phyloP scores from a whole-genome alignment of 2,329 filamentous ascomycete genomes.

The Diaporthe ilicicola region DNA sequence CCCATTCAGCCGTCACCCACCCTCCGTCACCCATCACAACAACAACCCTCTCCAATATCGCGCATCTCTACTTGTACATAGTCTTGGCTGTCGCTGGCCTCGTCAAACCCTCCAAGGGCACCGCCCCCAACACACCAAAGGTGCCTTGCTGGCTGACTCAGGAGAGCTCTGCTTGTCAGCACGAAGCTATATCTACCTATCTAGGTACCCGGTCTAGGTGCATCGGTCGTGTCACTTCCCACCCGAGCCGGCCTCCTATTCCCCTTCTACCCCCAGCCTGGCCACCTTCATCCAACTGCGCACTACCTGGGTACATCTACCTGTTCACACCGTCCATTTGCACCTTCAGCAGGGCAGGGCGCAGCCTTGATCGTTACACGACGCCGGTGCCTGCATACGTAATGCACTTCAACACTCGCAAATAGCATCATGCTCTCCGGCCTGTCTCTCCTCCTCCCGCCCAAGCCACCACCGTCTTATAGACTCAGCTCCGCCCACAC shows the following conservation, averaged over 20 bases:
- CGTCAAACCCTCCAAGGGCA: neutral
- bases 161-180: conserved; percentile 28
- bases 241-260: conserved; percentile 26
- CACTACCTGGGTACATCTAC: neutral
- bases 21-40: neutral
- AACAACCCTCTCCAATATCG: conserved; percentile 4
- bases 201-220: conserved; percentile 13
- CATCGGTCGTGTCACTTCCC: conserved; percentile 27
- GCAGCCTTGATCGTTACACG: conserved; percentile 27
- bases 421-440: conserved; percentile 34
- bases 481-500: conserved; percentile 31
- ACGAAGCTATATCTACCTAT: conserved; percentile 19
- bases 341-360: conserved; percentile 7
- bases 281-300: conserved; percentile 12
- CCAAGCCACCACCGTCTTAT: conserved; percentile 31
- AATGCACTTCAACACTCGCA: conserved; percentile 30
- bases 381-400: conserved; percentile 28
- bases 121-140: neutral
- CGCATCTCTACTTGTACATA: conserved; percentile 15
- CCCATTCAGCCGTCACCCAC: conserved; percentile 18
- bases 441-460: conserved; percentile 31
- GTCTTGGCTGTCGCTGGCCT: neutral
- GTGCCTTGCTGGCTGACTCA: conserved; percentile 27
- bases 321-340: neutral
- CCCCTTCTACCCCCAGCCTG: conserved; percentile 2